Evolutionary conservation across 768 basidiomycete species (phyloP).

Genomic region (Chiua virens): DNA sequence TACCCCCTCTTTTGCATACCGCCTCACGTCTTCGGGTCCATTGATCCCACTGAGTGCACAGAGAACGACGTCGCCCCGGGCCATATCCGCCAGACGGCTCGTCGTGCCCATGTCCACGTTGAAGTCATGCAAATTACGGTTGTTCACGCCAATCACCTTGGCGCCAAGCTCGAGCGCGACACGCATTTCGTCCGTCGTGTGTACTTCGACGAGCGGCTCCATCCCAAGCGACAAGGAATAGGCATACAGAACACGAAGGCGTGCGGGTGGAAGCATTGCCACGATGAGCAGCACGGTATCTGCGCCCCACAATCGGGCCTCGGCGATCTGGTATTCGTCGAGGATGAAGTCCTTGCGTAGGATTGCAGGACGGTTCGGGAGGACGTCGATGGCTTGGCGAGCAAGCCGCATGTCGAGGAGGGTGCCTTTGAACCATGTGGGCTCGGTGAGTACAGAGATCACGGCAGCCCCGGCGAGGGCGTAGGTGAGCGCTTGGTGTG

Average conservation of each 20-base stretch:
- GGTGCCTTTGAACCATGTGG: conserved; percentile 96
- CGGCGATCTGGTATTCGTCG: conserved; percentile 91
- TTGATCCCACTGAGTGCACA: conserved; percentile 94
- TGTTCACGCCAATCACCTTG: conserved; percentile 96
- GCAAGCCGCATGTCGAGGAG: conserved; percentile 92
- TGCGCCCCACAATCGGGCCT: conserved; percentile 95
- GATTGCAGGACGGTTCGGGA: conserved; percentile 91
- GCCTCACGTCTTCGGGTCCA: conserved; percentile 72
- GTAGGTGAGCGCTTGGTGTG: conserved; percentile 85
- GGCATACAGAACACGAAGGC: conserved; percentile 75
- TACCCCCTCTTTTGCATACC: conserved; percentile 85
- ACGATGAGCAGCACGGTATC: no score
- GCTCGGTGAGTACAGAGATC: conserved; percentile 98
- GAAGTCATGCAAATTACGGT: conserved; percentile 95
- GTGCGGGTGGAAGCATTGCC: conserved; percentile 78
- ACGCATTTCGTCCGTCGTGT: conserved; percentile 86
- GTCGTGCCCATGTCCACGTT: conserved; percentile 93
- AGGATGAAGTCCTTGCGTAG: conserved; percentile 98
- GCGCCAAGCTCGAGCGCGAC: conserved; percentile 83
- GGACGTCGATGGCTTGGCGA: conserved; percentile 76
- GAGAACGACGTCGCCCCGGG: conserved; percentile 73
- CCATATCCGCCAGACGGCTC: conserved; percentile 90
- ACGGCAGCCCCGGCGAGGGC: conserved; percentile 91
- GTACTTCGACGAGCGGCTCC: conserved; percentile 98
- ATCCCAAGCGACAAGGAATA: conserved; percentile 85